Base-by-base conservation (phyloP, 345 rosid genomes). In the Ceriops decandra region DNA sequence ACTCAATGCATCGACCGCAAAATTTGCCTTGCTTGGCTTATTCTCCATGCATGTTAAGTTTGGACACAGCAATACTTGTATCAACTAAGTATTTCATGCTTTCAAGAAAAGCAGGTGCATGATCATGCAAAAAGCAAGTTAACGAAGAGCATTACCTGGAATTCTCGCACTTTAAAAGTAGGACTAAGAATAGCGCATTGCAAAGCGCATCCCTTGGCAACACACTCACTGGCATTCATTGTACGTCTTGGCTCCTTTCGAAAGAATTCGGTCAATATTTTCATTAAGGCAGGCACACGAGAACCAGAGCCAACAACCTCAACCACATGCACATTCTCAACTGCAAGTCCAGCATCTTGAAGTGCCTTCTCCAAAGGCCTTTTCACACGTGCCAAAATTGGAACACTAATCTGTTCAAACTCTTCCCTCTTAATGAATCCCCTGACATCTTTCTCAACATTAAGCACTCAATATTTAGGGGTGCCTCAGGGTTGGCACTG, bases 131-230 rank as follows among this genome's bases (percentile, higher is more conserved):
- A 17, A 62, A 11, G 49, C 49, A 42, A 42, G 21, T 20, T 24
- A 47, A 10, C 7, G 2, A 56, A 24, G 6, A 2, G 61, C 17
- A 58, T 69, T 62, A 92, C 98, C 96, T 92, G 92, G 68, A 88
- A 92, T 52, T 92, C 98, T 15, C 95, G 81, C 60, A 92, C 98
- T 86, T 88, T 88, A 57, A 92, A 90, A 9, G 92, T 92, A 4
- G 92, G 88, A 73, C 90, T 84, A 54, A 88, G 87, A 87, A 88
- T 86, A 66, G 92, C 90, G 70, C 92, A 86, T 52, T 88, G 90
- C 68, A 88, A 84, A 47, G 92, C 90, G 78, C 92, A 88, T 54
- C 90, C 90, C 51, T 84, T 85, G 33, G 87, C 87, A 32, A 85
- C 90, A 24, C 88, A 88, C 79, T 88, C 90, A 66, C 88, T 88